These are phyloP conservation scores for Rhizomucor pusillus DNA, from an alignment of 371 early-diverging fungal genomes.

Conservation along the genomic window DNA sequence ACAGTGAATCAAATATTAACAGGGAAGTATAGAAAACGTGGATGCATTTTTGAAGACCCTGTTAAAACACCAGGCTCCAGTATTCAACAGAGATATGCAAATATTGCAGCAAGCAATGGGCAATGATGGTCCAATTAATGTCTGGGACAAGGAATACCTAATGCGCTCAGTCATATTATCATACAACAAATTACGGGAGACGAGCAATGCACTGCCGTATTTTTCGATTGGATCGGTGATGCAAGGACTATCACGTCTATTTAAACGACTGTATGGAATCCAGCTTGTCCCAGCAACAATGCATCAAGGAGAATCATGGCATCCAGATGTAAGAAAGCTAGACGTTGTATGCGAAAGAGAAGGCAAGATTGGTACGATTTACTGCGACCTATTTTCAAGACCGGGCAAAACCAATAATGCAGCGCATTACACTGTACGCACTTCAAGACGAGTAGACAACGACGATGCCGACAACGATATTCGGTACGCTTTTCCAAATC, in stretches of 20 bases:
- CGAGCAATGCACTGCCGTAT: constrained; percentile 47
- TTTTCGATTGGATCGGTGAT: constrained; percentile 88
- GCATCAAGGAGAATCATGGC: constrained; percentile 82
- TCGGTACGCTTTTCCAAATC: constrained; percentile 39
- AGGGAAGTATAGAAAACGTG: constrained; percentile 60
- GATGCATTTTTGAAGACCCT: constrained; percentile 76
- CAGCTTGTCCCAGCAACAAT: constrained; percentile 66
- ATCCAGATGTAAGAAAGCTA: constrained; percentile 82
- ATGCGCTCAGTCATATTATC: constrained; percentile 45
- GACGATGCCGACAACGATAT: constrained; percentile 60
- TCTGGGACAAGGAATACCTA: constrained; percentile 87
- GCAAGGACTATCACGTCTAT: constrained; percentile 80
- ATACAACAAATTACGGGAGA: constrained; percentile 14
- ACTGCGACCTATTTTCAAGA: constrained; percentile 87
- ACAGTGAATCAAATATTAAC: background rate
- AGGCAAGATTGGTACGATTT: constrained; percentile 85
- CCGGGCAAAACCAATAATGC: constrained; percentile 78
- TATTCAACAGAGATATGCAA: constrained; percentile 51
- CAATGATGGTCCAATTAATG: constrained; percentile 43
- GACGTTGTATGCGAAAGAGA: constrained; percentile 84
- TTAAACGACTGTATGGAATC: constrained; percentile 84
- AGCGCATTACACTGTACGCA: constrained; percentile 94
- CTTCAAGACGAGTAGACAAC: constrained; percentile 84
- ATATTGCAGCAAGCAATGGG: constrained; percentile 35
- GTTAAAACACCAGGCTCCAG: constrained; percentile 49